Evolutionary conservation across 805 yeast species (phyloP).

Genomic region (Naumovozyma castellii): DNA sequence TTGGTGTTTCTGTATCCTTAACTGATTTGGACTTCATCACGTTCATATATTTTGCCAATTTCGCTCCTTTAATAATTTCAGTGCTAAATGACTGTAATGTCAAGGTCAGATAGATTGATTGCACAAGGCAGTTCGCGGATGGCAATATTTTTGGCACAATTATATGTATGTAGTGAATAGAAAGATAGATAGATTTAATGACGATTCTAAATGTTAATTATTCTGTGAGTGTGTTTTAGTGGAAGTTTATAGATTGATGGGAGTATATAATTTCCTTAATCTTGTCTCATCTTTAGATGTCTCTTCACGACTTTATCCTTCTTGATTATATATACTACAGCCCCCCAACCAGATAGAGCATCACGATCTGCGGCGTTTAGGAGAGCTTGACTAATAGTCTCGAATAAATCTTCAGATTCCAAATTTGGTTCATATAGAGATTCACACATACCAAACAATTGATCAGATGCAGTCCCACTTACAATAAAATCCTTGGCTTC

Average conservation of each 20-base stretch:
- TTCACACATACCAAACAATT: slow-evolving; percentile 97
- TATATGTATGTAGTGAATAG: background rate
- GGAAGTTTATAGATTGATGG: background rate
- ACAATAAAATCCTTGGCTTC: slow-evolving; percentile 91
- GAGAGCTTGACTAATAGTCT: slow-evolving; percentile 88
- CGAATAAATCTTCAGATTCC: slow-evolving; percentile 91
- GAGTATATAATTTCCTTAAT: too few relatives aligned
- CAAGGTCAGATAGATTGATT: too few relatives aligned
- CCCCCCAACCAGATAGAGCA: slow-evolving; percentile 98
- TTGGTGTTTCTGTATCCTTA: too few relatives aligned
- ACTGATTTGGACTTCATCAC: too few relatives aligned
- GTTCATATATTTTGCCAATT: too few relatives aligned
- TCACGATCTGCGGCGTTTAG: slow-evolving; percentile 95
- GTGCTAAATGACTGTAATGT: too few relatives aligned
- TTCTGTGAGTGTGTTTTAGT: too few relatives aligned
- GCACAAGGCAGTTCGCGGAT: too few relatives aligned
- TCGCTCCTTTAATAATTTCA: too few relatives aligned
- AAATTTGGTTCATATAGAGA: slow-evolving; percentile 86
- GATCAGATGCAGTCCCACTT: slow-evolving; percentile 94
- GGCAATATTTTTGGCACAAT: background rate
- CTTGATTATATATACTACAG: slow-evolving; percentile 82
- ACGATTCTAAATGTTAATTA: background rate
- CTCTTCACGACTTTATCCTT: slow-evolving; percentile 86
- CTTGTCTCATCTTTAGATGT: slow-evolving; percentile 89
- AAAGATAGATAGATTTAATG: background rate